Conservation (phyloP, 2,329 filamentous ascomycete species). For the Penicillium sp. region DNA sequence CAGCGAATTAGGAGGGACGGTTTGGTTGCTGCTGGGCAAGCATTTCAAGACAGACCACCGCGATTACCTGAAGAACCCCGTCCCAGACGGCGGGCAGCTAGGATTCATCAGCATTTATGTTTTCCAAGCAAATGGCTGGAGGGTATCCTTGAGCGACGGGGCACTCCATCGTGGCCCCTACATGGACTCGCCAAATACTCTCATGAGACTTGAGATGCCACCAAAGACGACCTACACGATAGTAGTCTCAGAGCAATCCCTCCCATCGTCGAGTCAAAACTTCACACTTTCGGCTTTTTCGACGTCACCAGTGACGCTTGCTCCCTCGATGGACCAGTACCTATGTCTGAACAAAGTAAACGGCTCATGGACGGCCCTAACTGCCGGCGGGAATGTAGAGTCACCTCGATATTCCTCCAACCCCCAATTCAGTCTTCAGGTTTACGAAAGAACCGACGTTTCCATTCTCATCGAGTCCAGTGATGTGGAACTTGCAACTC, state of each 20-base stretch:
- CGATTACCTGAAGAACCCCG: conserved; percentile 35
- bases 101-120: conserved; percentile 88
- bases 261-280: conserved; percentile 70
- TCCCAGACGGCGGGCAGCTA: conserved; percentile 51
- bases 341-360: conserved; percentile 56
- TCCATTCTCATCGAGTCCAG: conserved; percentile 71
- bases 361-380: conserved; percentile 72
- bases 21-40: conserved; percentile 83
- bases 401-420: conserved; percentile 76
- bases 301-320: conserved; percentile 58
- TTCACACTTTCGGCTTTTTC: conserved; percentile 87
- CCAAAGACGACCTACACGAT: conserved; percentile 55
- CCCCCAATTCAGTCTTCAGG: conserved; percentile 71
- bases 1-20: conserved; percentile 55
- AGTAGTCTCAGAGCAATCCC: conserved; percentile 73
- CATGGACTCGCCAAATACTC: conserved; percentile 88
- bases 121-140: conserved; percentile 67
- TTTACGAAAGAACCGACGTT: conserved; percentile 59
- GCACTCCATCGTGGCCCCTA: conserved; percentile 75
- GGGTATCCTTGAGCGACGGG: conserved; percentile 71
- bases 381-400: conserved; percentile 79
- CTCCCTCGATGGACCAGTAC: conserved; percentile 61
- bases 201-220: conserved; percentile 69
- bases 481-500: conserved; percentile 67
- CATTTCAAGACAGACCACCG: conserved; percentile 74